A percentile compares a stretch with the other conserved stretches of the same genome.
These are phyloP conservation scores for Penicillium griseofulvum DNA, from an alignment of 2,329 filamentous ascomycete species.

Conservation along the genomic window DNA sequence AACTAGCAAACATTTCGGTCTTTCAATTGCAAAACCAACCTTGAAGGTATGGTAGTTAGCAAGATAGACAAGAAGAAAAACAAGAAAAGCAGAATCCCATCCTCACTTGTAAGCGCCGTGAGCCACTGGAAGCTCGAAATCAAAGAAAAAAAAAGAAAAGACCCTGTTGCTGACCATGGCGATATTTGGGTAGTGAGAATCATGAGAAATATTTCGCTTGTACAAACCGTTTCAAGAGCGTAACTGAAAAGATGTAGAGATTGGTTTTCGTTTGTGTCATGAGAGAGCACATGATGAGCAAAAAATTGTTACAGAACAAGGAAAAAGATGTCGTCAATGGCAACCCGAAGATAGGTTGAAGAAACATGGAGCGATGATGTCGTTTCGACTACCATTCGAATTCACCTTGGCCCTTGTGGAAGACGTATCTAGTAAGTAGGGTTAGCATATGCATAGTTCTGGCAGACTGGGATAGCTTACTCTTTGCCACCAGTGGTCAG, in stretches of 20 bases:
- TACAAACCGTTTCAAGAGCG: slow-evolving; percentile 13
- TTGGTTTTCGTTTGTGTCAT: slow-evolving; percentile 16
- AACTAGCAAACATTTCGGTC: slow-evolving; percentile 8
- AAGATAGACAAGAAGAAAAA: slow-evolving; percentile 4
- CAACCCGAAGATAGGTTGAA: not conserved
- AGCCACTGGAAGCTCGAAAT: slow-evolving; percentile 13
- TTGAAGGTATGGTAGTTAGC: slow-evolving; percentile 1
- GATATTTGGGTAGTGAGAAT: slow-evolving; percentile 8
- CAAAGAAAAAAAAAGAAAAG: slow-evolving; percentile 6
- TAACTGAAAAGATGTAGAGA: slow-evolving; percentile 3
- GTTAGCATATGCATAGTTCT: slow-evolving; percentile 24
- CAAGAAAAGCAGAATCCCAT: slow-evolving; percentile 13
- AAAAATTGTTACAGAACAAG: slow-evolving; percentile 19
- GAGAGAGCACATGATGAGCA: slow-evolving; percentile 1
- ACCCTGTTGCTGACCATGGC: slow-evolving; percentile 8
- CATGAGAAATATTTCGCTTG: slow-evolving; percentile 15
- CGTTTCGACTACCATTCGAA: slow-evolving; percentile 80
- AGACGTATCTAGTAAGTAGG: slow-evolving; percentile 66
- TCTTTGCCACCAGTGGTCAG: slow-evolving; percentile 91
- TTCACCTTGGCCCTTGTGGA: slow-evolving; percentile 95
- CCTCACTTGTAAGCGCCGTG: slow-evolving; percentile 27
- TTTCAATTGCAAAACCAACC: slow-evolving; percentile 21
- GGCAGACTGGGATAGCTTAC: slow-evolving; percentile 44
- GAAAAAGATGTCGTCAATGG: slow-evolving; percentile 4
- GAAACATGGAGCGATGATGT: not conserved